Evolutionary conservation across 345 rosid genomes (phyloP), one percentile per base, ranked within the genome.

Genomic region (Bruguiera gymnorhiza): DNA sequence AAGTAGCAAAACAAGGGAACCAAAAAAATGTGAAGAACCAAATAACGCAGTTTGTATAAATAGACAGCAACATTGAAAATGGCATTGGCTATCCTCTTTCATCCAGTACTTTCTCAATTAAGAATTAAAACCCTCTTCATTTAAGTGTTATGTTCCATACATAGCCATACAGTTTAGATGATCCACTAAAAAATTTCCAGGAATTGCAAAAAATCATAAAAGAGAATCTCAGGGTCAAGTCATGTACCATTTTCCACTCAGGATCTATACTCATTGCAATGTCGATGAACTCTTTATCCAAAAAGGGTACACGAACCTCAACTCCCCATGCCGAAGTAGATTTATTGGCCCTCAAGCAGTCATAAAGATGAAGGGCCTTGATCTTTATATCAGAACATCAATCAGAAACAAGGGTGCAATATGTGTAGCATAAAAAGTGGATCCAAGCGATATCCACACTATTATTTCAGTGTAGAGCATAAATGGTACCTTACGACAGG

Each of bases 271-370:
- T 85, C 97, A 90, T 90, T 5, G 97, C 89, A 37, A 78, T 58
- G 57, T 81, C 57, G 67, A 90, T 77, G 68, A 90, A 90, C 57
- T 83, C 93, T 82, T 86, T 88, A 76, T 90, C 94, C 31, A 90
- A 75, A 77, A 90, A 90, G 76, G 97, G 97, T 39, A 90, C 93
- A 76, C 97, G 93, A 78, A 94, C 97, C 83, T 90, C 94, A 76
- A 90, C 80, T 71, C 97, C 97, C 97, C 97, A 90, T 61, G 97
- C 93, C 39, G 93, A 88, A 70, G 97, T 88, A 20, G 97, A 76
- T 70, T 90, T 90, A 67, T 90, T 90, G 60, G 97, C 97, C 76
- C 97, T 88, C 82, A 90, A 82, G 84, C 93, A 90, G 71, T 90
- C 97, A 79, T 90, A 90, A 68, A 88, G 90, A 78, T 90, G 90